phyloP scores from a whole-genome alignment of 164 flowering plant species.

The Buxus sempervirens region DNA sequence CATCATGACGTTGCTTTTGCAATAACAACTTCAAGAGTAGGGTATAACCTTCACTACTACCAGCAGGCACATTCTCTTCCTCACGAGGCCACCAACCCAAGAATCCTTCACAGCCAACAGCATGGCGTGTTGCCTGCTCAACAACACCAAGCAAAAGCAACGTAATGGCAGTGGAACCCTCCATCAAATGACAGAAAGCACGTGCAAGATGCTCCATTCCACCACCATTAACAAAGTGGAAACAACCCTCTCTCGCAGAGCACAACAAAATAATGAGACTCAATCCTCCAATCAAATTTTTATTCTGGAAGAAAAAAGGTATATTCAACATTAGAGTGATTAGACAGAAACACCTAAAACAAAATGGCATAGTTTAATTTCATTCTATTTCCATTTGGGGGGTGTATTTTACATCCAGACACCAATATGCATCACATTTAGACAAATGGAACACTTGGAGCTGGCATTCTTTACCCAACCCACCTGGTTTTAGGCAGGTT shows the following conservation, averaged over 20 bases:
- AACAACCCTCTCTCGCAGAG: conserved; percentile 75
- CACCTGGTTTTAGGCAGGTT: too few relatives aligned
- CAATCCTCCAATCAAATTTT: conserved; percentile 51
- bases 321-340: conserved; percentile 1
- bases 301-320: conserved; percentile 44
- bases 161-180: conserved; percentile 45
- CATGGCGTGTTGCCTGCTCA: conserved; percentile 83
- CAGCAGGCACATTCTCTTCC: conserved; percentile 67
- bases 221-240: conserved; percentile 80
- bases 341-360: too few relatives aligned
- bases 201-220: conserved; percentile 72
- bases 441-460: too few relatives aligned
- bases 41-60: conserved; percentile 75
- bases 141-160: conserved; percentile 74
- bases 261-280: conserved; percentile 64
- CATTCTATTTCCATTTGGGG: too few relatives aligned
- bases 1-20: conserved; percentile 75
- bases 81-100: conserved; percentile 99
- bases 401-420: too few relatives aligned
- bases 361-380: too few relatives aligned
- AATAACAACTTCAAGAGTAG: conserved; percentile 69
- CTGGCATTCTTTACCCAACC: too few relatives aligned
- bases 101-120: conserved; percentile 93
- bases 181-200: conserved; percentile 35
- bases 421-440: too few relatives aligned